Evolutionary conservation across 163 green algal genomes (phyloP).

Genomic region (Volvox carteri): DNA sequence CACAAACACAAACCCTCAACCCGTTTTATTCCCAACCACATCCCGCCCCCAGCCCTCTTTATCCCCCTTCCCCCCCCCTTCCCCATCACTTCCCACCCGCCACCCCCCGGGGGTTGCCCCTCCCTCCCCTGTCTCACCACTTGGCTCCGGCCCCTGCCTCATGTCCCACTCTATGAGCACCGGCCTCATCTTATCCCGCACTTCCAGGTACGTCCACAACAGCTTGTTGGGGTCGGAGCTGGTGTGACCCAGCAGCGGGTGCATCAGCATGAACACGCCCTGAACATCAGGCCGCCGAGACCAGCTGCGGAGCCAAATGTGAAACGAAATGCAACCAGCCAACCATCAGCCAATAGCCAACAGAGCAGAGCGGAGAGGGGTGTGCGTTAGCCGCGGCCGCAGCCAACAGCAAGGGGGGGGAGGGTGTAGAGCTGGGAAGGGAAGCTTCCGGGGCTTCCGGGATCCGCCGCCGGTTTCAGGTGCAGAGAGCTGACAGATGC

Average conservation of each 20-base stretch:
- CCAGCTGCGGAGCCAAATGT: conserved; percentile 32
- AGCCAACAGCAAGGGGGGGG: too few species aligned
- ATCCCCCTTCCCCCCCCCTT: not conserved
- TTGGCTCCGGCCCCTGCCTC: conserved; percentile 41
- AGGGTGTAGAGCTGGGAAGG: too few species aligned
- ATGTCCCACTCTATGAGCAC: conserved; percentile 56
- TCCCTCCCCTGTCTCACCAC: not conserved
- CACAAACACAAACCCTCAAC: too few species aligned
- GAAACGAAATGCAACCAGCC: too few species aligned
- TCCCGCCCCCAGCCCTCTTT: not conserved
- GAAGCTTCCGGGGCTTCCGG: too few species aligned
- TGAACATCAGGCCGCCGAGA: conserved; percentile 25
- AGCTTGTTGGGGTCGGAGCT: conserved; percentile 46
- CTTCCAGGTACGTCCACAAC: conserved; percentile 39
- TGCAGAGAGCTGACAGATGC: too few species aligned
- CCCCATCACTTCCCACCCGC: not conserved
- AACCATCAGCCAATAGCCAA: too few species aligned
- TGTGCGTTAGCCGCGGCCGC: too few species aligned
- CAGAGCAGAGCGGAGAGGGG: too few species aligned
- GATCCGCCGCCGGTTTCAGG: too few species aligned
- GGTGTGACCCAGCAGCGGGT: conserved; percentile 46
- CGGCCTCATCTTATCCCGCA: conserved; percentile 53
- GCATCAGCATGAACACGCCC: conserved; percentile 33
- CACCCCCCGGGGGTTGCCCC: not conserved
- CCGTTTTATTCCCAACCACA: not conserved